phyloP scores from a whole-genome alignment of 768 basidiomycete genomes.

The Crassisporium funariophilum region DNA sequence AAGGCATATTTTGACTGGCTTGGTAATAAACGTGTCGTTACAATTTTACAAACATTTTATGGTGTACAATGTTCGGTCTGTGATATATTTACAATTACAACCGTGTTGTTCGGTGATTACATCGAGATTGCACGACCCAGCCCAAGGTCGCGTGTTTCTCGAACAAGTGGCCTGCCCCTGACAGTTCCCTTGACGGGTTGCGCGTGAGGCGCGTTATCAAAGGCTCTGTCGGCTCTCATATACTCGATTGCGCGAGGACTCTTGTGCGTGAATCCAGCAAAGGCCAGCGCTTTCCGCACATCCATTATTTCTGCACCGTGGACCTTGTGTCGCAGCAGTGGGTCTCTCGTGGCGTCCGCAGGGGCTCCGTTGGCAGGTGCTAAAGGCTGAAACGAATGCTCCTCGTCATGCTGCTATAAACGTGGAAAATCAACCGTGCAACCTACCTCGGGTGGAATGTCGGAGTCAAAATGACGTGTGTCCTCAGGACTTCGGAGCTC shows the following conservation, averaged over 20 bases:
- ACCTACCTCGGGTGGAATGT: slow-evolving; percentile 87
- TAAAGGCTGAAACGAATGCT: slow-evolving; percentile 66
- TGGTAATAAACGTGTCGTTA: neutral
- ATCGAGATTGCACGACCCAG: slow-evolving; percentile 84
- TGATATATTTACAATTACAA: slow-evolving; percentile 10
- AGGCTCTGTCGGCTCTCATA: slow-evolving; percentile 71
- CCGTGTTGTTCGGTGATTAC: slow-evolving; percentile 42
- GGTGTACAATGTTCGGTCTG: too few species aligned
- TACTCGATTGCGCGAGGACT: slow-evolving; percentile 81
- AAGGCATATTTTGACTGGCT: too few species aligned
- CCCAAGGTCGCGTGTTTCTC: slow-evolving; percentile 62
- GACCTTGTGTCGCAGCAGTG: slow-evolving; percentile 79
- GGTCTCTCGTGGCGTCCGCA: slow-evolving; percentile 86
- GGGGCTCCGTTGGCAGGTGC: slow-evolving; percentile 86
- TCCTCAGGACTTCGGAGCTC: slow-evolving; percentile 81
- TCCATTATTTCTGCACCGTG: slow-evolving; percentile 88
- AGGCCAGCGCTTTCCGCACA: slow-evolving; percentile 88
- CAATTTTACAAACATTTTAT: too few species aligned
- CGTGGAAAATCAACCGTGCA: slow-evolving; percentile 24
- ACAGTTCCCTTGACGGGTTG: slow-evolving; percentile 47
- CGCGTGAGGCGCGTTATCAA: slow-evolving; percentile 57
- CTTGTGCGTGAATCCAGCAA: slow-evolving; percentile 91
- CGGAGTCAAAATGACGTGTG: slow-evolving; percentile 93
- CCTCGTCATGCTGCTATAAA: slow-evolving; percentile 24
- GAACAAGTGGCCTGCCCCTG: slow-evolving; percentile 67